Conservation (phyloP, 148 eudicot genomes). For the Fallopia convolvulus region DNA sequence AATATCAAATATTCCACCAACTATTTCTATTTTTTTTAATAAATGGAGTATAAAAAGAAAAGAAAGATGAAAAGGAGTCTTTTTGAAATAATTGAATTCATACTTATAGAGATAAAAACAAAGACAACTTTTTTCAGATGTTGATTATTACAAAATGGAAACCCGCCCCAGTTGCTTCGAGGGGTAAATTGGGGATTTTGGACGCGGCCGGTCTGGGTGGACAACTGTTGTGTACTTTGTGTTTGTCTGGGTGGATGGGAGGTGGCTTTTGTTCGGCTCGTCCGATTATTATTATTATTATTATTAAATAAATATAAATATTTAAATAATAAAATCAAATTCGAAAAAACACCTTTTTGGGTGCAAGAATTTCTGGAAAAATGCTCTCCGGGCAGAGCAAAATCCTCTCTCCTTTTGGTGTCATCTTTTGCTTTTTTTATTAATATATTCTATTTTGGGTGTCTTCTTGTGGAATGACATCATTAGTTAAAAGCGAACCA, state of each 20-base stretch:
- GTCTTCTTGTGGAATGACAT: conserved; percentile 9
- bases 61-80: not conserved
- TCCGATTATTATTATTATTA: not conserved
- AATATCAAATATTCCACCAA: no score
- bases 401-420: conserved; percentile 8
- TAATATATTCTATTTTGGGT: not conserved
- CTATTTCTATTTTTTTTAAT: no score
- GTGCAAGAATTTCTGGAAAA: conserved; percentile 13
- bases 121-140: not conserved
- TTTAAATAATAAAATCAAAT: not conserved
- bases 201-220: not conserved
- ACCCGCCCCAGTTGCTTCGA: not conserved
- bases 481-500: not conserved
- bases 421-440: not conserved
- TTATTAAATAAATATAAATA: not conserved
- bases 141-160: not conserved
- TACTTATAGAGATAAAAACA: not conserved
- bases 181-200: not conserved
- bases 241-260: conserved; percentile 1
- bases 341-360: conserved; percentile 1
- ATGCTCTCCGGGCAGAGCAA: conserved; percentile 14
- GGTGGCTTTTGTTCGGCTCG: not conserved
- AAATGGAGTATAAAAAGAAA: no score
- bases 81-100: conserved; percentile 7
- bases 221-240: conserved; percentile 10